phyloP scores from a whole-genome alignment of 352 stramenopile genomes.

The Globisporangium abappressorium region DNA sequence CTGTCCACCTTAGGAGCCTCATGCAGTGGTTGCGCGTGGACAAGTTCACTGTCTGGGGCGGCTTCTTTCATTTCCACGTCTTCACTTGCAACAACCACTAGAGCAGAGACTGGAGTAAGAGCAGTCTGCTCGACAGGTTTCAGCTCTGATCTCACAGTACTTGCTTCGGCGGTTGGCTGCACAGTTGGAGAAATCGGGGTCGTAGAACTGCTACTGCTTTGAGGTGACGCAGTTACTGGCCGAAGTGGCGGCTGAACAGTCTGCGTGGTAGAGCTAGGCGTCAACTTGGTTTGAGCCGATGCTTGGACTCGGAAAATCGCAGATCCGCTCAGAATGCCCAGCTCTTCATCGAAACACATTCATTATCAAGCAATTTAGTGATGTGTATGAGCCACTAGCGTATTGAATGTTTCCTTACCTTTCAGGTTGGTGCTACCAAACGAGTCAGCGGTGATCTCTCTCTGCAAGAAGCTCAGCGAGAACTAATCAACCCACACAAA shows the following conservation, averaged over 20 bases:
- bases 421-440: constrained; percentile 65
- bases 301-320: constrained; percentile 79
- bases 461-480: constrained; percentile 75
- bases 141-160: background rate
- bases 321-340: constrained; percentile 78
- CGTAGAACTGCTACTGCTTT: background rate
- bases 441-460: constrained; percentile 47
- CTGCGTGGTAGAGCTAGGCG: background rate
- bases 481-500: constrained; percentile 36
- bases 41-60: background rate
- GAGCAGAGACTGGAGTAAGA: background rate
- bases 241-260: background rate
- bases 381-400: background rate
- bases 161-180: background rate
- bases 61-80: constrained; percentile 58
- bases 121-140: background rate
- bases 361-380: background rate
- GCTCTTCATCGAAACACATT: constrained; percentile 29
- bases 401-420: constrained; percentile 29
- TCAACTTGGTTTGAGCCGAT: constrained; percentile 4
- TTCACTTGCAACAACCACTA: constrained; percentile 6
- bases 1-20: constrained; percentile 28
- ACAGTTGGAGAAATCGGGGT: background rate
- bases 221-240: background rate
- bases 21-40: background rate